A percentile compares a stretch with the other conserved stretches of the same genome.
These are phyloP conservation scores for Gastrodia elata DNA, from an alignment of 106 monocot species.

Conservation along the genomic window DNA sequence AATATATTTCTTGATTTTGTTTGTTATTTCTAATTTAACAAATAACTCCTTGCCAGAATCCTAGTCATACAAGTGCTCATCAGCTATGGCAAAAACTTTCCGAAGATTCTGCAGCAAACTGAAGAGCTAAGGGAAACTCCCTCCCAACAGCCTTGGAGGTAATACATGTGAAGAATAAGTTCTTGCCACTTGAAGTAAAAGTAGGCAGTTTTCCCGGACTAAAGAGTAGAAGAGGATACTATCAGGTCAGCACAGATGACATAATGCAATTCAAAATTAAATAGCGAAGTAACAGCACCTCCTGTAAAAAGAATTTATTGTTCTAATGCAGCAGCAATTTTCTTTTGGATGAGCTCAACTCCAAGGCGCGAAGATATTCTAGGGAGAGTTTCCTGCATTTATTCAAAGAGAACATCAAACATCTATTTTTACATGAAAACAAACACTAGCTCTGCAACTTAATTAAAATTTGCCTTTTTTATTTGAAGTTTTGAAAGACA, in stretches of 20 bases:
- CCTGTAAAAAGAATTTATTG: constrained; percentile 8
- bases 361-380: constrained; percentile 78
- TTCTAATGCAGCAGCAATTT: constrained; percentile 61
- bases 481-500: neutral
- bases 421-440: neutral
- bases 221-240: neutral
- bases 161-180: neutral
- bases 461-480: neutral
- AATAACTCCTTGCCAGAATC: too few relatives aligned
- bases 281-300: neutral
- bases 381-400: constrained; percentile 69
- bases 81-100: too few relatives aligned
- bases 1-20: too few relatives aligned
- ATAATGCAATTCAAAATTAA: neutral
- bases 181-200: neutral
- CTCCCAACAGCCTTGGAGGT: neutral
- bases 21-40: too few relatives aligned
- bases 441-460: neutral
- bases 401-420: neutral
- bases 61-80: too few relatives aligned
- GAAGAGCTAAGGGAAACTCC: neutral
- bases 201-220: too few relatives aligned
- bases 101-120: neutral
- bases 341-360: constrained; percentile 81
- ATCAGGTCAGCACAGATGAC: neutral